These are phyloP conservation scores for Zygosaccharomyces sapae DNA, from an alignment of 1,139 yeast genomes.

Conservation along the genomic window DNA sequence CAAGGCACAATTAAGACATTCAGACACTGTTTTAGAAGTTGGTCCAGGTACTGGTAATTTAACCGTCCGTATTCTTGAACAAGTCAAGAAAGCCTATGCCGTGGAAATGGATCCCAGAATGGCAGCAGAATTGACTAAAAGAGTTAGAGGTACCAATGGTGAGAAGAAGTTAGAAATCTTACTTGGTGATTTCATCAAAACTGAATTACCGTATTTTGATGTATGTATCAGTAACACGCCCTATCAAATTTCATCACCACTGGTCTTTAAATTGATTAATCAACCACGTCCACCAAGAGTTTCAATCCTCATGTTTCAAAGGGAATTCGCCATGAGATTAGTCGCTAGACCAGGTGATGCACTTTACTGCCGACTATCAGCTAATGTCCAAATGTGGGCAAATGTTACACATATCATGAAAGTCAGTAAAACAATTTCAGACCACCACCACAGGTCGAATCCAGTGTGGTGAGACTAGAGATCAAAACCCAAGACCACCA, in stretches of 20 bases:
- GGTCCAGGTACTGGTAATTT: constrained; percentile 99
- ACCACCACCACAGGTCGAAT: constrained; percentile 98
- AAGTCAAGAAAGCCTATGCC: constrained; percentile 81
- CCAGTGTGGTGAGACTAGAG: constrained; percentile 91
- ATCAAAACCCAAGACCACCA: constrained; percentile 88
- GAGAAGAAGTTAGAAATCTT: constrained; percentile 87
- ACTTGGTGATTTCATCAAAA: constrained; percentile 93
- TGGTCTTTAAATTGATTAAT: constrained; percentile 85
- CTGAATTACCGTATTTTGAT: constrained; percentile 92
- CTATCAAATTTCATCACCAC: constrained; percentile 93
- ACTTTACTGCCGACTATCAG: constrained; percentile 85
- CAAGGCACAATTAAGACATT: constrained; percentile 87
- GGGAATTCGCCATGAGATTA: constrained; percentile 91
- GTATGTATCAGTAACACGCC: constrained; percentile 97
- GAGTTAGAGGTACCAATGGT: constrained; percentile 94
- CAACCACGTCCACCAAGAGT: constrained; percentile 94
- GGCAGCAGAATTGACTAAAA: constrained; percentile 97
- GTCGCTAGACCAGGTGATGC: constrained; percentile 95
- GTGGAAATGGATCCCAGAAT: constrained; percentile 98
- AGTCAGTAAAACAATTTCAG: constrained; percentile 95
- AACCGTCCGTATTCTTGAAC: constrained; percentile 87
- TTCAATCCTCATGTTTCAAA: constrained; percentile 93
- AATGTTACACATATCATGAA: constrained; percentile 97
- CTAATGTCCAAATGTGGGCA: constrained; percentile 99
- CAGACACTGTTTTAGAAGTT: constrained; percentile 89